These are phyloP conservation scores for Medicago lupulina DNA, from an alignment of 306 rosid species.

Conservation along the genomic window DNA sequence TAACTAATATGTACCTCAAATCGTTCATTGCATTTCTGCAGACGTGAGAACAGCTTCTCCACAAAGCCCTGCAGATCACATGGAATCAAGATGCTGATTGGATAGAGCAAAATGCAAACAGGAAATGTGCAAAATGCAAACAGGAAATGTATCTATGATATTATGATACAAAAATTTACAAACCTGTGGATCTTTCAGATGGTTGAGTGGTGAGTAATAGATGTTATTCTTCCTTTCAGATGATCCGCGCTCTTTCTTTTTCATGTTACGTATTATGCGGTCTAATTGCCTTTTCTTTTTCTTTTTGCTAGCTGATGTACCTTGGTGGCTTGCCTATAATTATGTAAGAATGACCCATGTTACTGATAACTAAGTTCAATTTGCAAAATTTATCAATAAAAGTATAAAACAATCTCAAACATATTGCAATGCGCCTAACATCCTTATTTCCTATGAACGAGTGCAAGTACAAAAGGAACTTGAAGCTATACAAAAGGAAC, in stretches of 20 bases:
- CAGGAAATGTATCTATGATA: background rate
- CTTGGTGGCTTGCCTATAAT: constrained; percentile 83
- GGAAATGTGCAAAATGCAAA: constrained; percentile 28
- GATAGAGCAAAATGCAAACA: constrained; percentile 26
- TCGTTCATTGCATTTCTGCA: constrained; percentile 66
- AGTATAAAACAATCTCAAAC: constrained; percentile 20
- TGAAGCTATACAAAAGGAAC: background rate
- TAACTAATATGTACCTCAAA: constrained; percentile 67
- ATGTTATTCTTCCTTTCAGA: constrained; percentile 56
- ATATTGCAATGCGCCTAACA: constrained; percentile 6
- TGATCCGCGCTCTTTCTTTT: constrained; percentile 71
- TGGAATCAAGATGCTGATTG: constrained; percentile 33
- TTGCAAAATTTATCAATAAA: constrained; percentile 10
- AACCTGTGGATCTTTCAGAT: constrained; percentile 90
- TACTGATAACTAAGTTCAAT: constrained; percentile 7
- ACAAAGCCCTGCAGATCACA: constrained; percentile 74
- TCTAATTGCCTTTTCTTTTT: constrained; percentile 82
- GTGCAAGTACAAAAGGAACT: constrained; percentile 9
- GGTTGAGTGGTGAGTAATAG: constrained; percentile 86
- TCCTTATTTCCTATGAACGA: constrained; percentile 8
- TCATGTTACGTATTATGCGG: constrained; percentile 78
- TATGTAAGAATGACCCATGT: background rate
- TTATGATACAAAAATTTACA: constrained; percentile 24
- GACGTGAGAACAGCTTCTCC: constrained; percentile 80
- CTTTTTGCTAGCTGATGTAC: constrained; percentile 88